Evolutionary conservation across 768 basidiomycete genomes (phyloP).

Genomic region (Pisolithus tinctorius): DNA sequence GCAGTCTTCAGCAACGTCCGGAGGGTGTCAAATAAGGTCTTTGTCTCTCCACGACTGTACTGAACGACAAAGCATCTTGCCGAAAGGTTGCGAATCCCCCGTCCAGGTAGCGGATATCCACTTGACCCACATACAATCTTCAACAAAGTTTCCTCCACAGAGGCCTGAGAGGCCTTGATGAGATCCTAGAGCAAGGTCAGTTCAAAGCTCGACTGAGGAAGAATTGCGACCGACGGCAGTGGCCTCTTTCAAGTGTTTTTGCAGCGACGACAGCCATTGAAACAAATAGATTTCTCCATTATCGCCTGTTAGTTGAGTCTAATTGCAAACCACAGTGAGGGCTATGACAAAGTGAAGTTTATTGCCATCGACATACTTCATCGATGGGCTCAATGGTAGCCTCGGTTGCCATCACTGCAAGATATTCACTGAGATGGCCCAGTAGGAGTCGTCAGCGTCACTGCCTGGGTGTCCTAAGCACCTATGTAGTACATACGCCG

Average conservation of each 20-base stretch:
- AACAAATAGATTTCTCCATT: slow-evolving; percentile 80
- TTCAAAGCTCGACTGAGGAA: not conserved
- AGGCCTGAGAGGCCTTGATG: slow-evolving; percentile 56
- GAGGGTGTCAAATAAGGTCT: slow-evolving; percentile 81
- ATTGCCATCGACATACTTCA: slow-evolving; percentile 19
- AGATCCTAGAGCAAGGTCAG: slow-evolving; percentile 42
- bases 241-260: slow-evolving; percentile 47
- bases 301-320: slow-evolving; percentile 68
- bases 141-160: slow-evolving; percentile 56
- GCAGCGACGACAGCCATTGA: slow-evolving; percentile 70
- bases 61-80: slow-evolving; percentile 69
- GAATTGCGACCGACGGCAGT: slow-evolving; percentile 40
- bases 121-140: slow-evolving; percentile 61
- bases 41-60: slow-evolving; percentile 76
- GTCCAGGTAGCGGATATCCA: slow-evolving; percentile 77
- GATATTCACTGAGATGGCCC: not conserved
- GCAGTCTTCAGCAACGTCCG: slow-evolving; percentile 71
- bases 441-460: not conserved
- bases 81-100: slow-evolving; percentile 74
- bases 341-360: not conserved
- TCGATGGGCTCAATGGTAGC: slow-evolving; percentile 22
- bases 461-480: too few species aligned
- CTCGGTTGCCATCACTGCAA: slow-evolving; percentile 18
- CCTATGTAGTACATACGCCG: too few species aligned
- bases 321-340: slow-evolving; percentile 4